Conservation (phyloP, 1,284 basidiomycete species). For the Peniophora sp. region DNA sequence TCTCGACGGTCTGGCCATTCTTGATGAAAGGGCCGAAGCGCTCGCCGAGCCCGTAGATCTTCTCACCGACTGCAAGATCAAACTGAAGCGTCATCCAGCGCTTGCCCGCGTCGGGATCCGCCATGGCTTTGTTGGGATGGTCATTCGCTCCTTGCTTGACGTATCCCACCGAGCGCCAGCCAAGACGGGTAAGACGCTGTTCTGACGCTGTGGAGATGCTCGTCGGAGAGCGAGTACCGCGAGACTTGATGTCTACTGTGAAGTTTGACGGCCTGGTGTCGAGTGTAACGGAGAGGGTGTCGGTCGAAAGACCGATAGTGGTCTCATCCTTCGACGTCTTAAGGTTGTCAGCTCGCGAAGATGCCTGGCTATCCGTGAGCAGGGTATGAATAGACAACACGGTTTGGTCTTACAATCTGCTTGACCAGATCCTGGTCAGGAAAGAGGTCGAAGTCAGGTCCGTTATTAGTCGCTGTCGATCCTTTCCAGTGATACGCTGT, state of each 20-base stretch:
- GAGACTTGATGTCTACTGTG: background rate
- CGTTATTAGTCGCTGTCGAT: background rate
- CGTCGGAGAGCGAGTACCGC: background rate
- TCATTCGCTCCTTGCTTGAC: background rate
- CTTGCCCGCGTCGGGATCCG: conserved; percentile 1
- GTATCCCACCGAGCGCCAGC: conserved; percentile 1
- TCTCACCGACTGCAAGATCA: conserved; percentile 36
- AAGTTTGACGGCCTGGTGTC: background rate
- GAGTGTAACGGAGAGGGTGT: background rate
- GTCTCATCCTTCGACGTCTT: background rate
- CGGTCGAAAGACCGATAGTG: background rate
- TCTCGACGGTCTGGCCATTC: conserved; percentile 59
- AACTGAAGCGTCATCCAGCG: conserved; percentile 1
- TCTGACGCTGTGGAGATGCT: background rate
- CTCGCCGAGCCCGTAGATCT: conserved; percentile 69
- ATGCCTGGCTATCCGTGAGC: background rate
- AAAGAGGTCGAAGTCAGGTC: conserved; percentile 1
- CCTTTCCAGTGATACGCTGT: background rate
- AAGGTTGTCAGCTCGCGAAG: background rate
- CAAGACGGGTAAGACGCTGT: background rate
- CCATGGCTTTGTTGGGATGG: conserved; percentile 2
- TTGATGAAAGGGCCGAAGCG: conserved; percentile 73
- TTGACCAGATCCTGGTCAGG: background rate
- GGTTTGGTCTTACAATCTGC: background rate
- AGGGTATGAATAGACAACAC: background rate